Base-by-base conservation (phyloP, 2,329 filamentous ascomycete species). In the Endothia cerciana region DNA sequence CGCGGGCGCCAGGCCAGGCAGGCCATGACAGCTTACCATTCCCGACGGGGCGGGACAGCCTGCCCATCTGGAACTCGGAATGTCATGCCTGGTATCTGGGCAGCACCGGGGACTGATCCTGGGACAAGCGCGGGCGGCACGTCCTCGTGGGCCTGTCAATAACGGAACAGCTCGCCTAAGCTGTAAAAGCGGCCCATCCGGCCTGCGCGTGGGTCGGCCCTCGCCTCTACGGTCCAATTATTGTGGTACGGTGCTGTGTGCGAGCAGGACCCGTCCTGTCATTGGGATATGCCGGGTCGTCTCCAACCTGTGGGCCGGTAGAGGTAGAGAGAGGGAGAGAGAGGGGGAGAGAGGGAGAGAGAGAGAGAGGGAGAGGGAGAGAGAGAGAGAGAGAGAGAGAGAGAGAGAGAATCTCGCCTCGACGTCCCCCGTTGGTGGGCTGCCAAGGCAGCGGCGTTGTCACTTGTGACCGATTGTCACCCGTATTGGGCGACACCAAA, bases 121-220 rank as follows among this genome's bases (percentile, higher is more conserved):
- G 8, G 22, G 47, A 30, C 22, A 30, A 17, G 41, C 13, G 30
- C 51, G 15, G 17, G 30, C 28, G 17, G 28, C 22, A 51, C 11
- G 19, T 55, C 10, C 51, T 49, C 51, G 51, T 55, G 51, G 51
- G 51, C 51, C 51, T 33, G 47, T 51, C 51, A 55, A 55, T 58
- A 65, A 65, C 64, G 64, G 64, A 65, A 63, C 60, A 63, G 36
- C 64, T 65, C 64, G 64, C 64, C 64, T 65, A 63, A 55, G 41
- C 22, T 30, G 36, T 19, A 36, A 55, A 55, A 55, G 51, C 51
- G 51, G 60, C 38, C 49, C 60, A 51, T 43, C 60, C 60, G 60
- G 57, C 25, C 47, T 55, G 43, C 28, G 40, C 64, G 64, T 59
- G 64, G 60, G 64, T 51, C 60, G 64, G 64, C 33, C 25, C 41